Evolutionary conservation across 1,284 basidiomycete genomes (phyloP).

Genomic region (Takashimella tepidaria): DNA sequence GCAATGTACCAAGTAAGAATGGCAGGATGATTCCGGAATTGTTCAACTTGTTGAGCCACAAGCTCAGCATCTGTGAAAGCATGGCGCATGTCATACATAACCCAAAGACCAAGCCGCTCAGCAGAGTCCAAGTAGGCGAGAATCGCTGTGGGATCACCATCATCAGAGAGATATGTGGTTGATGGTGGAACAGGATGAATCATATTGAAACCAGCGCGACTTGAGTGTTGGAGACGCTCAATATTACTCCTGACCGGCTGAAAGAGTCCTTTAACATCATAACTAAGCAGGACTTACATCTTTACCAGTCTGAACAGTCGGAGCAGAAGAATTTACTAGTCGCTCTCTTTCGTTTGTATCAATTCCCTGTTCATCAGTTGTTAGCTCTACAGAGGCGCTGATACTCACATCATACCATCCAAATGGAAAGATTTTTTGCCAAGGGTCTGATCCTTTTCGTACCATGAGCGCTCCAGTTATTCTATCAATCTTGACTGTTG

Average conservation of each 20-base stretch:
- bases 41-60: conserved; percentile 6
- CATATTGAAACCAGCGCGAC: conserved; percentile 14
- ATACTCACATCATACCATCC: conserved; percentile 21
- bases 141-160: conserved; percentile 2
- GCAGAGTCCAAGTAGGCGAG: conserved; percentile 10
- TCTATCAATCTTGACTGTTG: conserved; percentile 19
- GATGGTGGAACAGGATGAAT: conserved; percentile 18
- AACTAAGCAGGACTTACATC: not conserved
- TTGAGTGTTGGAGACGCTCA: conserved; percentile 10
- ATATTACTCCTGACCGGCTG: conserved; percentile 6
- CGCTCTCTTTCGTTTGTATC: conserved; percentile 2
- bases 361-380: conserved; percentile 1
- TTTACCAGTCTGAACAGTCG: not conserved
- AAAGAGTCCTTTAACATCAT: too few relatives aligned
- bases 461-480: conserved; percentile 10
- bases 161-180: conserved; percentile 5
- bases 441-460: not conserved
- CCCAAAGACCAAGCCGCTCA: conserved; percentile 11
- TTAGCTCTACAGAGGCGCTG: not conserved
- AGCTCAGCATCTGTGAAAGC: conserved; percentile 8
- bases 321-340: not conserved
- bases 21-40: conserved; percentile 8
- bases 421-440: conserved; percentile 16
- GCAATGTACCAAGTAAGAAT: conserved; percentile 18
- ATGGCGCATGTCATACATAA: conserved; percentile 18